Evolutionary conservation across 495 filamentous ascomycete genomes (phyloP), one percentile per base, ranked within the genome.

Genomic region (Achaetomiella virescens): DNA sequence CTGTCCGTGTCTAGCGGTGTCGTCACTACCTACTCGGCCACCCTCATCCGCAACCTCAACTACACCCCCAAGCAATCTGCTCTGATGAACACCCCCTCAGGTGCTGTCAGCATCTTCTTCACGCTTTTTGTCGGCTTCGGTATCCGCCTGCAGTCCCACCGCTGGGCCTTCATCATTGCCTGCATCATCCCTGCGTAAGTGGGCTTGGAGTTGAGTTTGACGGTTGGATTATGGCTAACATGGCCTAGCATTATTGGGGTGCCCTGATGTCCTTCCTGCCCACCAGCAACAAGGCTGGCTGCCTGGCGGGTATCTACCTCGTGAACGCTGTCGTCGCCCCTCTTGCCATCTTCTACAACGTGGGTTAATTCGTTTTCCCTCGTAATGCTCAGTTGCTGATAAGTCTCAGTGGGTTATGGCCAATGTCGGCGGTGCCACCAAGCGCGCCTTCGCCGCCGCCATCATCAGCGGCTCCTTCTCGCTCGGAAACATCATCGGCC

Each of bases 401-500:
- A 36, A n/a, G 14, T 24, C 18, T 2, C 48, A 70, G 68, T 72
- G 68, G 70, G 66, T 61, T 10, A 60, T 65, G 15, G 65, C 69
- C 60, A 73, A 73, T 63, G 38, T 71, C n/a, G 64, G 57, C 45
- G 70, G 70, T 3, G 52, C 60, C 20, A 73, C 70, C 44, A 73
- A 73, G 64, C 69, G 69, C 10, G 69, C 70, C 51, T 71, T 71
- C 27, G 67, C 67, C 12, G 62, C 78, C 14, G 78, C 83, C 18
- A 66, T 86, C 18, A 66, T 86, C 36, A 72, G 76, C 18, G 79
- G 75, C 12, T 77, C 76, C 15, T 87, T 86, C 70, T 81, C 78
- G 17, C 63, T 85, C 12, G 84, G 83, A 6, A 86, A 81, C 59
- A 84, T 86, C 58, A 84, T 87, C 62, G 81, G 84, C 0, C 84